These are phyloP conservation scores for Basidiobolus meristosporus DNA, from an alignment of 371 early-diverging fungal species.

Conservation along the genomic window DNA sequence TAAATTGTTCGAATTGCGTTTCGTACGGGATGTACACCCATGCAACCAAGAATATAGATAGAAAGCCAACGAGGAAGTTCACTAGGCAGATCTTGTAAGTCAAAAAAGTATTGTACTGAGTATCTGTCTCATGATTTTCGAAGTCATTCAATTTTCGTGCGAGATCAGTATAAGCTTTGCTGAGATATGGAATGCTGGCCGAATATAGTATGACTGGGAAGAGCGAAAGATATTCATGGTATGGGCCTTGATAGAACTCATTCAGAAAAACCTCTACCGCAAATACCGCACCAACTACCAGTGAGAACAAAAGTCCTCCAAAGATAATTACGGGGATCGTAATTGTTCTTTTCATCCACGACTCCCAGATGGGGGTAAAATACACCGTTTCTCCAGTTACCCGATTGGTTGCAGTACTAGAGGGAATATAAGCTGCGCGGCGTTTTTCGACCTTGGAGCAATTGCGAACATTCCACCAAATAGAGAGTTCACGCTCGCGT, in stretches of 20 bases:
- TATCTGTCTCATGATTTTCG: constrained; percentile 66
- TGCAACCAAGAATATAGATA: constrained; percentile 64
- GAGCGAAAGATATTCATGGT: constrained; percentile 17
- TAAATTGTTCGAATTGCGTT: constrained; percentile 16
- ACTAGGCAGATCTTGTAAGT: constrained; percentile 72
- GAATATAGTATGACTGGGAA: constrained; percentile 55
- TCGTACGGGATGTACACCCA: constrained; percentile 73
- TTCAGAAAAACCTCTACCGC: constrained; percentile 51
- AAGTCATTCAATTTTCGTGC: constrained; percentile 43
- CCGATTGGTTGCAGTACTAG: constrained; percentile 28
- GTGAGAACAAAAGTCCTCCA: constrained; percentile 34
- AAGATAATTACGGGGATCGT: constrained; percentile 36
- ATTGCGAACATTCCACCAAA: constrained; percentile 56
- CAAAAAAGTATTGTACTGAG: constrained; percentile 42
- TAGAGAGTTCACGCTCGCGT: constrained; percentile 43
- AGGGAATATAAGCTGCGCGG: constrained; percentile 47
- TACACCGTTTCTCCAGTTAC: constrained; percentile 56
- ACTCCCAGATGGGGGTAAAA: constrained; percentile 39
- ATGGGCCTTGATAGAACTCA: constrained; percentile 70
- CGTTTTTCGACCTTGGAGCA: constrained; percentile 33
- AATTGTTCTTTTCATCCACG: constrained; percentile 35
- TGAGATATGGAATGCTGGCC: constrained; percentile 49
- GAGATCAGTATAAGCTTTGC: constrained; percentile 37
- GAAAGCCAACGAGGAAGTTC: constrained; percentile 59
- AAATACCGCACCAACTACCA: constrained; percentile 49